Evolutionary conservation across 2,329 filamentous ascomycete genomes (phyloP).

Genomic region (Fusarium luffae): DNA sequence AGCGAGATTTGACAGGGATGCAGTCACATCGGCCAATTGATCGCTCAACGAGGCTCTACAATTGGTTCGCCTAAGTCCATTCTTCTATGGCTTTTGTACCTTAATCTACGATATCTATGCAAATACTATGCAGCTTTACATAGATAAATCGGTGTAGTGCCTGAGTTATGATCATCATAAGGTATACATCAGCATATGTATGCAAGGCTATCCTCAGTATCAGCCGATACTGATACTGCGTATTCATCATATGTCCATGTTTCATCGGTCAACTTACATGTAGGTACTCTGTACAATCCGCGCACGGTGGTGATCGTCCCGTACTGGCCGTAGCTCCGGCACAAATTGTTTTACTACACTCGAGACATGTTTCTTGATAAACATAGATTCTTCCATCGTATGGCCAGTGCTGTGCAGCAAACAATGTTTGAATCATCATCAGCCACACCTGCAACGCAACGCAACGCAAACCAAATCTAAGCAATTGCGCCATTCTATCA

Average conservation of each 20-base stretch:
- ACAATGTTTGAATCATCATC: slow-evolving; percentile 9
- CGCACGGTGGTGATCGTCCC: slow-evolving; percentile 2
- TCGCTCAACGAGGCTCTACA: not conserved
- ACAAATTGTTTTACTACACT: slow-evolving; percentile 5
- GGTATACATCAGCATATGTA: not conserved
- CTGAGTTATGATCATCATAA: not conserved
- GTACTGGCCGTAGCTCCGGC: not conserved
- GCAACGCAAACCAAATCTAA: not conserved
- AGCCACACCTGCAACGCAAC: slow-evolving; percentile 4
- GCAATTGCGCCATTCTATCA: not conserved
- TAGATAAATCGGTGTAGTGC: not conserved
- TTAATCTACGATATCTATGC: not conserved
- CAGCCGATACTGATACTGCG: not conserved
- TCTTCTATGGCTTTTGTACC: not conserved
- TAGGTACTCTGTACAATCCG: not conserved
- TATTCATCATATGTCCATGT: not conserved
- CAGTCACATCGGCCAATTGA: slow-evolving; percentile 3
- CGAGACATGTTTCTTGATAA: slow-evolving; percentile 1
- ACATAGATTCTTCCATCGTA: not conserved
- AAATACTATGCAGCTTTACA: not conserved
- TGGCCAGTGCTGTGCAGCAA: slow-evolving; percentile 8
- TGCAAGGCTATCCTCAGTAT: not conserved
- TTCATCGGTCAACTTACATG: not conserved
- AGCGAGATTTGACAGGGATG: slow-evolving; percentile 42
- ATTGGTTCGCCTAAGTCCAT: not conserved